Base-by-base conservation (phyloP, 1,284 basidiomycete genomes). In the Sutorius eximius region DNA sequence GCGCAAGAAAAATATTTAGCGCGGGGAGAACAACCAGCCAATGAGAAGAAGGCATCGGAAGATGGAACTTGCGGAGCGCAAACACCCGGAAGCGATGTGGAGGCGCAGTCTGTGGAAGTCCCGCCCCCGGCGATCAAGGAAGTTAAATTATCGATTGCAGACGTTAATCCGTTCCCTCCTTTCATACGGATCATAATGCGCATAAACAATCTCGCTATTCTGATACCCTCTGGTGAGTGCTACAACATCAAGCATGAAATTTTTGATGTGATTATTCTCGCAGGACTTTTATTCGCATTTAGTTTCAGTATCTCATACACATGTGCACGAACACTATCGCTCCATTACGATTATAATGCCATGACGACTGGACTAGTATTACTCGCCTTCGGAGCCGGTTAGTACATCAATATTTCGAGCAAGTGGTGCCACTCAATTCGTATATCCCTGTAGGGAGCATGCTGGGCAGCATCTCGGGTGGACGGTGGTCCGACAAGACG, bases 321-420 rank as follows among this genome's bases (percentile, higher is more conserved):
- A 0, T 84, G 84, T 10, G 81, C 90, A 16, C 76, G 89, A 47
- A 91, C 88, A 0, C 76, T 92, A 3, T 80, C 72, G 0, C 75
- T 78, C 11, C 73, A 80, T 27, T 95, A 95, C 64, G 69, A 78
- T 40, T 94, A 87, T 68, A 75, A 84, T 55, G 78, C 92, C 0
- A 74, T 95, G 20, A 76, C 82, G 52, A 87, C 89, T 49, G 93
- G 93, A n/a, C 72, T 93, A 18, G 84, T 93, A 5, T 76, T 93
- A 2, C 79, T 95, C 20, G 71, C 87, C 0, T 93, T 84, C 63
- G 93, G 93, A 24, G 61, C 81, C 5, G 89, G 88, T 83, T 53
- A 15, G 77, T 52, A 40, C 22, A 24, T 24, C 41, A 2, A 10
- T 29, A 12, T 7, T 13, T 32, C 6, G 16, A 18, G 29, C 9